Conservation (phyloP, 805 yeast genomes). For the Wickerhamomyces hampshirensis region DNA sequence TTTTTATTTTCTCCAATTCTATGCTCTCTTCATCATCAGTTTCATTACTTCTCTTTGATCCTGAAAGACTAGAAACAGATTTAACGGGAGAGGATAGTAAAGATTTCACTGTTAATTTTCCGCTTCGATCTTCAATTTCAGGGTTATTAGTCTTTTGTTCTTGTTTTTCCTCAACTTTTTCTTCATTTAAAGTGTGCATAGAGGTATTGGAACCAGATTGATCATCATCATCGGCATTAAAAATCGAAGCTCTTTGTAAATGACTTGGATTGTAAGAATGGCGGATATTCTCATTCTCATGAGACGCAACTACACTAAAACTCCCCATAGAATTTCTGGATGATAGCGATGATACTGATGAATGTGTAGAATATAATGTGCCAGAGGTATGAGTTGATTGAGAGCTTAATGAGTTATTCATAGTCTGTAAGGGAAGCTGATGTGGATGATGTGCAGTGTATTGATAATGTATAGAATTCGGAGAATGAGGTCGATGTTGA, state of each 20-base stretch:
- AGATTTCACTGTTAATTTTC: slow-evolving; percentile 17
- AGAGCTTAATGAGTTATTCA: slow-evolving; percentile 18
- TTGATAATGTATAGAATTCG: background rate
- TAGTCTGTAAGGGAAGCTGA: slow-evolving; percentile 7
- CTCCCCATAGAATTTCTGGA: slow-evolving; percentile 16
- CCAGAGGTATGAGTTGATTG: slow-evolving; percentile 14
- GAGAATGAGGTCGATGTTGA: background rate
- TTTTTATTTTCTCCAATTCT: background rate
- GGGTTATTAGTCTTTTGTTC: background rate
- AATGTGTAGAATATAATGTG: slow-evolving; percentile 20
- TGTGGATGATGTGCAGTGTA: slow-evolving; percentile 3
- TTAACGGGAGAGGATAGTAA: slow-evolving; percentile 16
- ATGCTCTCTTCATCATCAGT: slow-evolving; percentile 1
- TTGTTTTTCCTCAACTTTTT: background rate
- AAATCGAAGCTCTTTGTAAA: background rate
- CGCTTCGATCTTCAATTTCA: background rate
- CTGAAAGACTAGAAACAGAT: slow-evolving; percentile 1
- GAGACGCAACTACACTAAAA: background rate
- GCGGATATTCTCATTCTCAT: background rate
- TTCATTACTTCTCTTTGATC: slow-evolving; percentile 2
- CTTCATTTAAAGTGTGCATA: background rate
- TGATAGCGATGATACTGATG: slow-evolving; percentile 23
- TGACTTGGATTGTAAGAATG: background rate
- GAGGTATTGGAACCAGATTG: background rate
- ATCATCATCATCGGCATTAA: background rate